Conservation (phyloP, 257 asterid species). For the Eucommia ulmoides region DNA sequence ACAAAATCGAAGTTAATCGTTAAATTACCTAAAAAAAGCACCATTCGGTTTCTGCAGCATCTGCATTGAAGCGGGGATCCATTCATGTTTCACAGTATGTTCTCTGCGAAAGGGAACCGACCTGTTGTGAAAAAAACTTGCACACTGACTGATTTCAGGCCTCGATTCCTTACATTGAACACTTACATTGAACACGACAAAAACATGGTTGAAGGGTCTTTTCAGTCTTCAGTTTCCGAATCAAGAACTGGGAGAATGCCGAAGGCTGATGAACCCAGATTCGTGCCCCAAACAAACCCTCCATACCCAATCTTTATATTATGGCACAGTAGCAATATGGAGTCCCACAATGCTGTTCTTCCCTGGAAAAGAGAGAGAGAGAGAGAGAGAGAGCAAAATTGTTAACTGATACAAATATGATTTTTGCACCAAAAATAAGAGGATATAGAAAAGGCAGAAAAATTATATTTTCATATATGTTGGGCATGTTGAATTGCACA, state of each 20-base stretch:
- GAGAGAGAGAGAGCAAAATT: too few relatives aligned
- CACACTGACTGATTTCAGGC: too few relatives aligned
- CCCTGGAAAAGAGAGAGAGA: too few relatives aligned
- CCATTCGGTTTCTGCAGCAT: too few relatives aligned
- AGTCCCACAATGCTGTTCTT: slow-evolving; percentile 92
- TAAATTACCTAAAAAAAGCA: too few relatives aligned
- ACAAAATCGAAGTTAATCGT: too few relatives aligned
- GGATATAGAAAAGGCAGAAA: not conserved
- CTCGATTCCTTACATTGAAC: not conserved
- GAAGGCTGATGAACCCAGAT: slow-evolving; percentile 83
- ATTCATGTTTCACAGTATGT: too few relatives aligned
- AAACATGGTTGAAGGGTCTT: not conserved
- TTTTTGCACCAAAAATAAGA: not conserved
- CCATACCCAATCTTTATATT: slow-evolving; percentile 59
- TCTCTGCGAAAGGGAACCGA: too few relatives aligned
- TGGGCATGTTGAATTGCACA: too few relatives aligned
- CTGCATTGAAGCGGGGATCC: too few relatives aligned
- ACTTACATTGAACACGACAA: not conserved
- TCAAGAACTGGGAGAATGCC: slow-evolving; percentile 69
- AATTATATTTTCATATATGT: not conserved
- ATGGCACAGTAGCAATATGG: slow-evolving; percentile 62
- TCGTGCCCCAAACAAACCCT: slow-evolving; percentile 83
- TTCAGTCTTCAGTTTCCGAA: slow-evolving; percentile 39
- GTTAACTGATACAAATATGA: not conserved
- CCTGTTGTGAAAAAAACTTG: too few relatives aligned